Base-by-base conservation (phyloP, 495 filamentous ascomycete species). In the Durotheca rogersii region DNA sequence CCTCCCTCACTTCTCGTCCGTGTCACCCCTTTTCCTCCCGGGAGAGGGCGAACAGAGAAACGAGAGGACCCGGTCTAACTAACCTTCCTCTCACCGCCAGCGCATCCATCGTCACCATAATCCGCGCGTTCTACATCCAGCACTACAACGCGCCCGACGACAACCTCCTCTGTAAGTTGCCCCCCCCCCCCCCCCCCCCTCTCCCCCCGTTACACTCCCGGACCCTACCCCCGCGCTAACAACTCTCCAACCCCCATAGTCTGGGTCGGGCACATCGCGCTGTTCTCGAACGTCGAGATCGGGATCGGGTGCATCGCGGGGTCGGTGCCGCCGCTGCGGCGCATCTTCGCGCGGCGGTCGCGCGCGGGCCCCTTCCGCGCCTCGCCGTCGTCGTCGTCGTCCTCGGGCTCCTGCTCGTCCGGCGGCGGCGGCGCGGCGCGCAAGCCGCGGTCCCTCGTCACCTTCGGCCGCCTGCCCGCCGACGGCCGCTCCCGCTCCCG, bases 211-310 rank as follows among this genome's bases (percentile, higher is more conserved):
- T 4, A 27, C 23, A 27, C 23, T 27, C 23, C 23, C 23, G 4
- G 4, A 27, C 23, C 23, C 23, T 9, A 27, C 9, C 23, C 23
- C n/a, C 6, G n/a, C 27, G n/a, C n/a, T n/a, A n/a, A n/a, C n/a
- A n/a, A n/a, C n/a, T n/a, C n/a, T n/a, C 10, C 2, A 1, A 7
- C n/a, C 17, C 21, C 23, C 29, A 16, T 16, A 43, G 41, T 19
- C 16, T 31, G 25, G 25, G 41, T 31, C 25, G 41, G 41, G 12
- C 27, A 31, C 15, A 43, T 43, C 27, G 41, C 30, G 25, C 41
- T 43, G 6, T 25, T 43, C n/a, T 31, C 27, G 15, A 43, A 31
- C 27, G 32, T 43, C n/a, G 41, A 43, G 15, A 43, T 43, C 23
- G 41, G 41, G 10, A 33, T 43, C 11, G 41, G 41, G 3, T 31